Base-by-base conservation (phyloP, 2,329 filamentous ascomycete genomes). In the Penicillium sp. region DNA sequence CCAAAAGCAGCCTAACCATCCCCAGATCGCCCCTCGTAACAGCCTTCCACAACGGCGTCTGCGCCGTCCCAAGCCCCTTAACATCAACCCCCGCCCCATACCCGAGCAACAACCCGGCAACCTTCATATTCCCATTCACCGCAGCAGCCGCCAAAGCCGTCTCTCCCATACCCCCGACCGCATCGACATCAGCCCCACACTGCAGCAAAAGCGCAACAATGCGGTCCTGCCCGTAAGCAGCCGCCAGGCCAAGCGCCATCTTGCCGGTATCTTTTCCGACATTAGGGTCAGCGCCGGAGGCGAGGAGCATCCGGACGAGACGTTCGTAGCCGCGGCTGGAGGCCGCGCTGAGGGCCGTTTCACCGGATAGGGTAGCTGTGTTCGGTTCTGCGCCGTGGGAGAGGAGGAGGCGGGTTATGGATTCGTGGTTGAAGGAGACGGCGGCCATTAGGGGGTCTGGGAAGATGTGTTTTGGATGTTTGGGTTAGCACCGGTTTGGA, bases 61-160 rank as follows among this genome's bases (percentile, higher is more conserved):
- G 36, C 28, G 50, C 28, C n/a, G 52, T 39, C 22, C 22, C 7
- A 19, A 46, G 46, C 4, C 25, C 22, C 18, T 28, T 39, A 18
- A 46, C 41, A 18, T 57, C 45, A 9, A 55, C 49, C 16, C 22
- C 3, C 2, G 56, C 55, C 3, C 55, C 54, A 14, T 34, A 45
- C 14, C 48, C 49, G 12, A 59, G 41, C n/a, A 59, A 34, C 7
- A 56, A 13, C 19, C 41, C 46, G 10, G 44, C 49, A 18, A 54
- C 46, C 16, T 34, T 39, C 14, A 55, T n/a, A 41, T 55, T 43
- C 12, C 55, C 55, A 36, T 49, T 49, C 10, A 36, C 12, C 7
- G 55, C 52, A 8, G 56, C 56, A n/a, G 47, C 11, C 6, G 47
- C 41, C 25, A 59, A 44, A n/a, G 56, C 56, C 10, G 54, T 59